These are phyloP conservation scores for Rossbeevera mucosa DNA, from an alignment of 768 basidiomycete species.

Conservation along the genomic window DNA sequence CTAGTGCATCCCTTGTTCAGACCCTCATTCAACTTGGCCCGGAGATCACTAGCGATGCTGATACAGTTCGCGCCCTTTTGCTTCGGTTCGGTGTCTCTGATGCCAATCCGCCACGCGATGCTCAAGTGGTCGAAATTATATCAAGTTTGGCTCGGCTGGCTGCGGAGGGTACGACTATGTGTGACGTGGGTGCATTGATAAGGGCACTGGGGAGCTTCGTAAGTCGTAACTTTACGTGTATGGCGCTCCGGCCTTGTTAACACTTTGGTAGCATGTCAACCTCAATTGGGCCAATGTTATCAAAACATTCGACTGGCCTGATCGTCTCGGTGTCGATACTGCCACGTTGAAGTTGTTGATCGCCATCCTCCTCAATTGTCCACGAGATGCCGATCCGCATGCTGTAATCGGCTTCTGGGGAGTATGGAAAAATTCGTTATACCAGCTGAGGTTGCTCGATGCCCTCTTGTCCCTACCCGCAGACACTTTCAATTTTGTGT, in stretches of 20 bases:
- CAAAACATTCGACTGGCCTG: constrained; percentile 79
- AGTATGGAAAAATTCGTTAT: constrained; percentile 78
- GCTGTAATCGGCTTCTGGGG: constrained; percentile 85
- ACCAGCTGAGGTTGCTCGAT: constrained; percentile 83
- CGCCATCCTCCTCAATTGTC: constrained; percentile 78
- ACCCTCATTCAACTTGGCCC: constrained; percentile 72
- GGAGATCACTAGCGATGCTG: constrained; percentile 72
- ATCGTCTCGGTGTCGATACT: constrained; percentile 83
- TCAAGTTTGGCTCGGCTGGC: constrained; percentile 63
- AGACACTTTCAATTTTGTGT: constrained; percentile 91
- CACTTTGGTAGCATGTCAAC: constrained; percentile 47
- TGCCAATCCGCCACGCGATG: constrained; percentile 63
- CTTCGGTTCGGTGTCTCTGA: constrained; percentile 74
- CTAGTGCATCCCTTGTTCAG: constrained; percentile 69
- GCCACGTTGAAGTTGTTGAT: constrained; percentile 86
- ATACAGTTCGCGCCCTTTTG: constrained; percentile 64
- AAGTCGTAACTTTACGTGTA: constrained; percentile 32
- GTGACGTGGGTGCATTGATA: constrained; percentile 72
- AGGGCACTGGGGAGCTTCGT: constrained; percentile 72
- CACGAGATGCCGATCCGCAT: constrained; percentile 70
- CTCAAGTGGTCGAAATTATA: constrained; percentile 67
- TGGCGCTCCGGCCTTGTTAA: constrained; percentile 1
- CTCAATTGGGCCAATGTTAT: constrained; percentile 82
- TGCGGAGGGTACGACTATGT: constrained; percentile 65
- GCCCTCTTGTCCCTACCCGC: constrained; percentile 83